Base-by-base conservation (phyloP, 768 basidiomycete genomes). In the Glaciozyma antarctica region DNA sequence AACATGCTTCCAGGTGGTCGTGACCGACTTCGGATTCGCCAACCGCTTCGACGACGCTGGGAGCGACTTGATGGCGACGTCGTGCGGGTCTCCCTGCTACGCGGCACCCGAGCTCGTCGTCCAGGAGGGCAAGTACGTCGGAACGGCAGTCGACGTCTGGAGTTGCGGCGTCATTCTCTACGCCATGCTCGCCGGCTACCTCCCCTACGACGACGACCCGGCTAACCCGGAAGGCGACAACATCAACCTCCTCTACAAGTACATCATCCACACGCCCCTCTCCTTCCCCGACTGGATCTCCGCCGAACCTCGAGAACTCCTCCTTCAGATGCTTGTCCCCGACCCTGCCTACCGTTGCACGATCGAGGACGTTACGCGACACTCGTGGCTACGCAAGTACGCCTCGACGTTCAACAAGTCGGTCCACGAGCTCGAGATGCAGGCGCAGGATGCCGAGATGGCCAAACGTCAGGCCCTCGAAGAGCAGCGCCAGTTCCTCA, bases 141-240 rank as follows among this genome's bases (percentile, higher is more conserved):
- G 95, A 19, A 90, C 88, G 41, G 93, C 95, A 1, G 95, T 98
- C 69, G 95, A 98, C 73, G 94, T 99, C 75, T 99, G 91, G 91
- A 86, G 85, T 43, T 95, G 91, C 69, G 91, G 91, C 47, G 92
- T 95, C 64, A 95, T 95, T 73, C 81, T 95, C 8, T 95, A 95
- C 75, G 92, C 91, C 64, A 95, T 95, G 91, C 83, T 95, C 22
- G 91, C 91, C 2, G 91, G 91, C 15, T 94, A 94, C 75, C 86
- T 95, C n/a, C 95, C 95, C 28, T 99, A 97, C 77, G 95, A 98
- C 77, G 95, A 98, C 77, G 95, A 99, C 77, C 95, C 95, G 1
- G 87, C 86, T 34, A 99, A 98, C 76, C 95, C 95, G 6, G 95
- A 98, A 62, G 95, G 95, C 64, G 94, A 99, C 79, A 98, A 99